Evolutionary conservation across 495 filamentous ascomycete genomes (phyloP), one percentile per base, ranked within the genome.

Genomic region (Neurospora tetraspora): DNA sequence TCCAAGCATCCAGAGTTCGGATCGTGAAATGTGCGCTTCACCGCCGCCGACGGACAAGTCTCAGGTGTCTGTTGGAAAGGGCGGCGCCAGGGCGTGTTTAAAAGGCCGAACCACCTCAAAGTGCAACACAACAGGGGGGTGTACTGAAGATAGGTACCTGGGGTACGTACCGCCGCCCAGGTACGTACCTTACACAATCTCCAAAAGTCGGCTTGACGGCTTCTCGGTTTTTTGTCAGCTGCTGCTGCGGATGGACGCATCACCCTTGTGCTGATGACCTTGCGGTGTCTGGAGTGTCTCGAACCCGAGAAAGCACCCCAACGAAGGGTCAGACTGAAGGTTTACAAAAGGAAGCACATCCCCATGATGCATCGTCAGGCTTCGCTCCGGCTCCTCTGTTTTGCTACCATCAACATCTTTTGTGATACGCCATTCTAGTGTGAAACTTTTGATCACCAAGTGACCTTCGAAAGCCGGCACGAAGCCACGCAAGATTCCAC

Each of bases 221-320:
- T 43, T 76, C 71, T 74, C 72, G 76, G 45, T 77, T 76, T 75
- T 75, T 77, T 76, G 77, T 78, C 77, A 78, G 77, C 77, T 78
- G 77, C 76, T 76, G 77, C 76, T 76, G 77, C 77, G 77, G 74
- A 78, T 77, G 77, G 53, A 77, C 71, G 76, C 77, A 78, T 39
- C 71, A 76, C 69, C 73, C 75, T 42, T 73, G 77, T 70, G 72
- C 76, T 76, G 76, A 76, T 78, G 76, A 78, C 77, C 74, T 71
- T 69, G 59, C 73, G 70, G 73, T 74, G 74, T 78, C 72, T 74
- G 73, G 74, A 75, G 71, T 61, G 72, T 71, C 69, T 71, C 37
- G 47, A 71, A 74, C 71, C 77, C 74, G 76, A 78, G 69, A 74
- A 61, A 72, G 23, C 65, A 78, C 72, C 69, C 74, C 75, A 77